These are phyloP conservation scores for Yueomyces sp. DNA, from an alignment of 1,139 yeast species.

Conservation along the genomic window DNA sequence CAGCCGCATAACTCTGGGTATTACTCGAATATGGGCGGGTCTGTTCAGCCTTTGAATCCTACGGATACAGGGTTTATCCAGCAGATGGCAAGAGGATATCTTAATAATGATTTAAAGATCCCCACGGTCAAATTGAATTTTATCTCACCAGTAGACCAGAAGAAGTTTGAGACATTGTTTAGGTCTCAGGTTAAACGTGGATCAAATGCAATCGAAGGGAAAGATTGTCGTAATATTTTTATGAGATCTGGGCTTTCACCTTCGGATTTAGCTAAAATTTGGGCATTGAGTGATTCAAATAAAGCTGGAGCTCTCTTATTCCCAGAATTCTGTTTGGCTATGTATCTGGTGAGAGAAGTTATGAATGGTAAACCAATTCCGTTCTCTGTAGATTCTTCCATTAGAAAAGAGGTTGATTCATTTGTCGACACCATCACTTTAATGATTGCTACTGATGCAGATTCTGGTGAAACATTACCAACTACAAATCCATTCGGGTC, in stretches of 20 bases:
- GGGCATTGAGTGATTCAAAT: conserved; percentile 81
- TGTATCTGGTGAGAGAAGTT: conserved; percentile 70
- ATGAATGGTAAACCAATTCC: conserved; percentile 71
- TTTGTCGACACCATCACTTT: conserved; percentile 82
- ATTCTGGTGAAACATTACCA: conserved; percentile 11
- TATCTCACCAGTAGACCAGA: conserved; percentile 70
- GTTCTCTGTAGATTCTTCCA: conserved; percentile 48
- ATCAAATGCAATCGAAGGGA: conserved; percentile 64
- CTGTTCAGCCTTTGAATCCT: conserved; percentile 20
- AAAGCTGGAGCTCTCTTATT: conserved; percentile 72
- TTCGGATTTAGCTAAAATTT: conserved; percentile 65
- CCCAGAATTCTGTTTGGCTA: conserved; percentile 88
- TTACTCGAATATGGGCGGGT: conserved; percentile 16
- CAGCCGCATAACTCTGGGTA: conserved; percentile 25
- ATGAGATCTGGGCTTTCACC: conserved; percentile 70
- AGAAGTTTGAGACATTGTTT: conserved; percentile 69
- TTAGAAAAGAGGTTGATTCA: conserved; percentile 70
- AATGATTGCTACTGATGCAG: conserved; percentile 46
- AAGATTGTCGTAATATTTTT: conserved; percentile 63
- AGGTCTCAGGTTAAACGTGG: conserved; percentile 61
- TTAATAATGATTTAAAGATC: conserved; percentile 33
- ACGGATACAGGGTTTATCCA: conserved; percentile 25
- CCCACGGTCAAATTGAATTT: conserved; percentile 67
- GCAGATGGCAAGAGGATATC: conserved; percentile 22
- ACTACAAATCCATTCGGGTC: conserved; percentile 24